phyloP scores from a whole-genome alignment of 1,284 basidiomycete genomes.

The Baeospora myosura region DNA sequence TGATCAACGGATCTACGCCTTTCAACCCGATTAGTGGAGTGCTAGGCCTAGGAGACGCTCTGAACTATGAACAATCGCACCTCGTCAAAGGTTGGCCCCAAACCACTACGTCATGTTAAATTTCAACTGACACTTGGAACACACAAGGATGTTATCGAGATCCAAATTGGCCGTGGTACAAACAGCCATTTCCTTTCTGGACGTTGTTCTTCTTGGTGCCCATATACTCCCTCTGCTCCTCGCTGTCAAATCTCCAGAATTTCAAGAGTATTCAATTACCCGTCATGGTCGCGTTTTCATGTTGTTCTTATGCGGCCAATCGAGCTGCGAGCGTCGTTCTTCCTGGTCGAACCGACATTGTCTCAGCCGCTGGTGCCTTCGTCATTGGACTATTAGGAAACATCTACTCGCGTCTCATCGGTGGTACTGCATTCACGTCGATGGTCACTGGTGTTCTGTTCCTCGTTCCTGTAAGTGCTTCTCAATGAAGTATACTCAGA shows the following conservation, averaged over 20 bases:
- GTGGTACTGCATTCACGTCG: constrained; percentile 79
- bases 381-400: constrained; percentile 78
- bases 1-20: constrained; percentile 45
- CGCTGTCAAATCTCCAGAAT: constrained; percentile 73
- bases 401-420: constrained; percentile 68
- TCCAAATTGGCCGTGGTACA: constrained; percentile 68
- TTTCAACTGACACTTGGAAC: constrained; percentile 3
- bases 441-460: constrained; percentile 87
- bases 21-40: constrained; percentile 45
- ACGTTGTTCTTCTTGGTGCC: constrained; percentile 74
- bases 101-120: not conserved
- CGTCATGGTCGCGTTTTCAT: constrained; percentile 76
- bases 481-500: not conserved
- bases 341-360: constrained; percentile 48
- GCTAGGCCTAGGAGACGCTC: constrained; percentile 53
- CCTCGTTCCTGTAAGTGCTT: constrained; percentile 61
- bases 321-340: constrained; percentile 43
- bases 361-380: constrained; percentile 74
- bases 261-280: constrained; percentile 62
- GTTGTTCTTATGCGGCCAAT: constrained; percentile 68
- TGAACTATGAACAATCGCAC: constrained; percentile 29
- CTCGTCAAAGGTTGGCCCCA: constrained; percentile 44
- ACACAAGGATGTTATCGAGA: constrained; percentile 63
- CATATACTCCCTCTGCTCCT: constrained; percentile 68
- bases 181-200: constrained; percentile 72